Conservation (phyloP, 108 stramenopile genomes). For the Fragilaria crotonensis region DNA sequence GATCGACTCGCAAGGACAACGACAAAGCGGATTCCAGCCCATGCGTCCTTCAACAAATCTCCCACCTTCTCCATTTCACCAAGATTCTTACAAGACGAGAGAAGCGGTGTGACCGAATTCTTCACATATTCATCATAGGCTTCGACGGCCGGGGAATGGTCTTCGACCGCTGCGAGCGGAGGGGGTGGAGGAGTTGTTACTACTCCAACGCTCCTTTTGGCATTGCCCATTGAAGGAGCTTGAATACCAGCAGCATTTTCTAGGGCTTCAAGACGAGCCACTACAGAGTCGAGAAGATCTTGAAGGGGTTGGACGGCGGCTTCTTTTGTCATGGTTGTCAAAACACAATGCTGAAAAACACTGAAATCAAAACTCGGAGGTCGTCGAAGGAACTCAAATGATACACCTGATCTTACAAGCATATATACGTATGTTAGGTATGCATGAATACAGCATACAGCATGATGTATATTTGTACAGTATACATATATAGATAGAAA, state of each 20-base stretch:
- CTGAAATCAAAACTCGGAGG: no score
- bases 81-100: slow-evolving; percentile 58
- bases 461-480: no score
- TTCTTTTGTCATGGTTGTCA: neutral
- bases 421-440: no score
- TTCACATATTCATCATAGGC: slow-evolving; percentile 68
- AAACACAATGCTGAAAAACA: no score
- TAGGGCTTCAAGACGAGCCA: slow-evolving; percentile 16
- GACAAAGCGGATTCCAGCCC: slow-evolving; percentile 52
- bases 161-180: slow-evolving; percentile 14
- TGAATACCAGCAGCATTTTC: slow-evolving; percentile 13
- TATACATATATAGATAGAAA: no score
- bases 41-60: slow-evolving; percentile 30
- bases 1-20: slow-evolving; percentile 56
- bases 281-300: slow-evolving; percentile 11
- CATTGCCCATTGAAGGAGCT: neutral
- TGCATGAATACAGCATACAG: no score
- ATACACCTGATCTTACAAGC: no score
- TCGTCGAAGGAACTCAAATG: no score
- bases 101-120: slow-evolving; percentile 48
- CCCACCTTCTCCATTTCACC: slow-evolving; percentile 56
- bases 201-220: neutral
- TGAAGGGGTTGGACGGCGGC: slow-evolving; percentile 5
- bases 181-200: neutral
- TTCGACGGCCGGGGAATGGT: slow-evolving; percentile 46